phyloP scores from a whole-genome alignment of 2,329 filamentous ascomycete species.

The Dothistroma septosporum region DNA sequence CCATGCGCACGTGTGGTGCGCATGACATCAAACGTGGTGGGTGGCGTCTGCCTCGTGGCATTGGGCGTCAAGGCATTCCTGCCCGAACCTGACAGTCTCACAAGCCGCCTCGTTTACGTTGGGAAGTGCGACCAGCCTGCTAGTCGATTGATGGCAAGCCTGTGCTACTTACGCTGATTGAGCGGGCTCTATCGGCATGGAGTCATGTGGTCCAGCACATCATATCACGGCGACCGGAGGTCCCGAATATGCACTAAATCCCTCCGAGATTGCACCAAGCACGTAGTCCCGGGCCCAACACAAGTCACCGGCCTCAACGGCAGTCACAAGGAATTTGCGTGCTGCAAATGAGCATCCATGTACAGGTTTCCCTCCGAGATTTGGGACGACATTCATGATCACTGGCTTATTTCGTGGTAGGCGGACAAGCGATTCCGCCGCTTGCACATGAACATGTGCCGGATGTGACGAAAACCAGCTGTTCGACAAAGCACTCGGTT shows the following conservation, averaged over 20 bases:
- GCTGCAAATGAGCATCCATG: no score
- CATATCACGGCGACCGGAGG: background rate
- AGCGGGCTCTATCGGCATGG: no score
- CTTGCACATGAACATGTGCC: background rate
- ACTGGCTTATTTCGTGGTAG: background rate
- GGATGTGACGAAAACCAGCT: background rate
- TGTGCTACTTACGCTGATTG: background rate
- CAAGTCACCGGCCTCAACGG: no score
- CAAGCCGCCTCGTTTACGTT: background rate
- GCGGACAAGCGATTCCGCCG: background rate
- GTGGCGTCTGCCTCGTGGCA: conserved; percentile 14
- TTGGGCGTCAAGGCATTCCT: background rate
- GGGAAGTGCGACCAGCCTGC: background rate
- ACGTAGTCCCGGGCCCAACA: no score
- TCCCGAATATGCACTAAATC: background rate
- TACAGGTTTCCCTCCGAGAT: no score
- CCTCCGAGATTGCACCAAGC: no score
- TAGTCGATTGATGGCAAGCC: background rate
- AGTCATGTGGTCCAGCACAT: background rate
- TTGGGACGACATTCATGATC: no score
- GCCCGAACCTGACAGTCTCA: background rate
- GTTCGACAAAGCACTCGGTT: no score
- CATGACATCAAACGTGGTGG: conserved; percentile 14
- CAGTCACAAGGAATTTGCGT: no score
- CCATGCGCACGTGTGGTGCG: background rate